These are phyloP conservation scores for Globisporangium okanoganense DNA, from an alignment of 352 stramenopile genomes.

Conservation along the genomic window DNA sequence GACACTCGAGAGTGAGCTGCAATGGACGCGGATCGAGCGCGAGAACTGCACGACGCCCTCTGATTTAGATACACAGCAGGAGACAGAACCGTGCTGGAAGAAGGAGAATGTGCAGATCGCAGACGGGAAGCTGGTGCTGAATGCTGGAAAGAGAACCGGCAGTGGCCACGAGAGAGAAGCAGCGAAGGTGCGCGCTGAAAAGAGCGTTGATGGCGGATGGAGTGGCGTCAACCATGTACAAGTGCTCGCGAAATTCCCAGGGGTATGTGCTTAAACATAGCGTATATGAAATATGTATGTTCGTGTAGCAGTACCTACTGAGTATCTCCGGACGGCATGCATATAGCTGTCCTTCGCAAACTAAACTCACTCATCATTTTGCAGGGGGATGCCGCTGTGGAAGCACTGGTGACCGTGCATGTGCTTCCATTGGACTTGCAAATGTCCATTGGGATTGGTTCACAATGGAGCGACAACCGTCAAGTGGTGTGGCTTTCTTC, in stretches of 20 bases:
- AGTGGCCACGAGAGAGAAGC: background rate
- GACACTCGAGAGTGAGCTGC: constrained; percentile 17
- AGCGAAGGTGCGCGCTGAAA: constrained; percentile 7
- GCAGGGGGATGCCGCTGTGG: constrained; percentile 4
- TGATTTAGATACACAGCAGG: too few relatives aligned
- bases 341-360: background rate
- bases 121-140: constrained; percentile 7
- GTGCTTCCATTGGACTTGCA: constrained; percentile 20
- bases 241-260: constrained; percentile 6
- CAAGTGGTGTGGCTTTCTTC: constrained; percentile 24
- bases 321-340: background rate
- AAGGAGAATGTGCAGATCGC: constrained; percentile 15
- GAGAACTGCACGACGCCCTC: constrained; percentile 11
- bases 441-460: constrained; percentile 22
- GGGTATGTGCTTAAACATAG: background rate
- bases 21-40: constrained; percentile 14
- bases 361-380: background rate
- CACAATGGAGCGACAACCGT: constrained; percentile 8
- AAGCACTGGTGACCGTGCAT: constrained; percentile 26
- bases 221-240: constrained; percentile 11
- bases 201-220: constrained; percentile 2
- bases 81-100: constrained; percentile 16
- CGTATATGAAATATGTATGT: background rate
- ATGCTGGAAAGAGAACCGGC: background rate
- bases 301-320: background rate